A percentile compares a stretch with the other conserved stretches of the same genome.
phyloP scores from a whole-genome alignment of 1,139 yeast species.

The Yamadazyma siamensis region DNA sequence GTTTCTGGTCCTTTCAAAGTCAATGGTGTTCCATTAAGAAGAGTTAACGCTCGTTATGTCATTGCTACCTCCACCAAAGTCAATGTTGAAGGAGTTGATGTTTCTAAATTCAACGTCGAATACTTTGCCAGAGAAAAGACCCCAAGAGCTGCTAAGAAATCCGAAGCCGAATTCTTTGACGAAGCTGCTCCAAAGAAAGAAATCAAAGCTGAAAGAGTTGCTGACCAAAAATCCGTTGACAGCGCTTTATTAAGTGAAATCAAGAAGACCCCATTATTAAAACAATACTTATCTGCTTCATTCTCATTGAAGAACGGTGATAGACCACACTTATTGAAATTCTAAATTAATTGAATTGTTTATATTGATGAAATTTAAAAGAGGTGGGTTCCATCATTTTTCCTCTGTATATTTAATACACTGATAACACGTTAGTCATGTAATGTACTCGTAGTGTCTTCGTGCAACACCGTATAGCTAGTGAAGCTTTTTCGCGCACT shows the following conservation, averaged over 20 bases:
- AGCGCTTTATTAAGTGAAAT: slow-evolving; percentile 90
- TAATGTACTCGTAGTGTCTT: slow-evolving; percentile 1
- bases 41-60: slow-evolving; percentile 98
- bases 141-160: slow-evolving; percentile 61
- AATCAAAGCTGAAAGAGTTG: slow-evolving; percentile 91
- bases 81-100: slow-evolving; percentile 75
- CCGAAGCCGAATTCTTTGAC: slow-evolving; percentile 94
- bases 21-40: slow-evolving; percentile 99
- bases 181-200: slow-evolving; percentile 86
- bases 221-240: slow-evolving; percentile 97
- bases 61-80: slow-evolving; percentile 98
- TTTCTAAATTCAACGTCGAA: slow-evolving; percentile 88
- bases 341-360: slow-evolving; percentile 46
- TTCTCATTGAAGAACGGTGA: slow-evolving; percentile 99
- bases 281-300: slow-evolving; percentile 95
- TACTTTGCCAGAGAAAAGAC: slow-evolving; percentile 97
- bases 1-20: slow-evolving; percentile 99
- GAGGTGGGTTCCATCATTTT: slow-evolving; percentile 15
- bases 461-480: too few relatives aligned
- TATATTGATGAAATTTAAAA: slow-evolving; percentile 13
- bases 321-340: slow-evolving; percentile 98
- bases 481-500: too few relatives aligned
- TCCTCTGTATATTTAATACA: slow-evolving; percentile 39
- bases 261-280: slow-evolving; percentile 97
- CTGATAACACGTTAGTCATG: slow-evolving; percentile 14